Evolutionary conservation across 345 rosid genomes (phyloP).

Genomic region (Arabidopsis arenosa): DNA sequence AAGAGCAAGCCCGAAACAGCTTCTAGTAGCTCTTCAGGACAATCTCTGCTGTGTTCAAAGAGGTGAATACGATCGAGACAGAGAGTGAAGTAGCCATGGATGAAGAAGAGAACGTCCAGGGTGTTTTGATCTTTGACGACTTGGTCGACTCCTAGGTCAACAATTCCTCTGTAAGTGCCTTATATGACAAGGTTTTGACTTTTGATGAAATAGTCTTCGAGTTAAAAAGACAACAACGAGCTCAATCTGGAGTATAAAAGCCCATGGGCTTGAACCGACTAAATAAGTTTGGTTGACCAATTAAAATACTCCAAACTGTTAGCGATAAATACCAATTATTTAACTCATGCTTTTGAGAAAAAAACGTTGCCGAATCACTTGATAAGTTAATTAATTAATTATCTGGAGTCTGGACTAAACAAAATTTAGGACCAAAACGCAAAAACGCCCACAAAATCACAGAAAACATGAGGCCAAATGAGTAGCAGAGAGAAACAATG

Average conservation of each 20-base stretch:
- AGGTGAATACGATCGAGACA: constrained; percentile 67
- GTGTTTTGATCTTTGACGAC: constrained; percentile 71
- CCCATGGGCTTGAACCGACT: constrained; percentile 17
- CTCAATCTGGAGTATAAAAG: background rate
- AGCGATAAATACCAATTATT: background rate
- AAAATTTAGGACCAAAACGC: background rate
- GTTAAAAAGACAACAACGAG: no score
- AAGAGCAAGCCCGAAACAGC: constrained; percentile 71
- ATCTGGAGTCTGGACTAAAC: background rate
- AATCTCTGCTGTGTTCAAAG: constrained; percentile 67
- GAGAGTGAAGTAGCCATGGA: constrained; percentile 71
- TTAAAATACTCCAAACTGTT: background rate
- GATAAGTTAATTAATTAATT: background rate
- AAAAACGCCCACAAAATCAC: background rate
- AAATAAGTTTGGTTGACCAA: background rate
- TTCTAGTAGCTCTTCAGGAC: constrained; percentile 84
- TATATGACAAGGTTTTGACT: constrained; percentile 35
- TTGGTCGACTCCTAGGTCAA: constrained; percentile 48
- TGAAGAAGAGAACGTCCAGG: constrained; percentile 65
- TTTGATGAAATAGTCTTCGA: constrained; percentile 19
- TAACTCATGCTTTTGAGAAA: no score
- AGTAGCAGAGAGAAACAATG: background rate
- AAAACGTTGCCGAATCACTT: no score
- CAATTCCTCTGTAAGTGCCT: background rate
- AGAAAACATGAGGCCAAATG: background rate